Evolutionary conservation across 192 early-diverging fungal genomes (phyloP).

Genomic region (Gorgonomyces haynaldii): DNA sequence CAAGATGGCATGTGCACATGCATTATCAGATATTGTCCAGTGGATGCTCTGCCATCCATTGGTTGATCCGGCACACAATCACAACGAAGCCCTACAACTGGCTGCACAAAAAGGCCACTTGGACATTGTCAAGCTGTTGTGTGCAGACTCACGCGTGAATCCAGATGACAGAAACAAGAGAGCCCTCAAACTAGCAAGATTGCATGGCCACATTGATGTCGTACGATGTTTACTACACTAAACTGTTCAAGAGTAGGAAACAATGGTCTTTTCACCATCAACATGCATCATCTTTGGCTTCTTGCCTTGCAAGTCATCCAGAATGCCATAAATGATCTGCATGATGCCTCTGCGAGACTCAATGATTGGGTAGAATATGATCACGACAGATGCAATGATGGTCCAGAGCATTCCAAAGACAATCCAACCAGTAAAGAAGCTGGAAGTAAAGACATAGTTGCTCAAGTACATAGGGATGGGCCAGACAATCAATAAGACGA

Average conservation of each 20-base stretch:
- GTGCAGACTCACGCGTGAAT: constrained; percentile 11
- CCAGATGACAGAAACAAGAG: background rate
- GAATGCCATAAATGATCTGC: constrained; percentile 13
- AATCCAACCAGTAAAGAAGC: constrained; percentile 64
- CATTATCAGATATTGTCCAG: constrained; percentile 5
- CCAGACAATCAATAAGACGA: constrained; percentile 54
- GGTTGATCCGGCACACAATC: constrained; percentile 5
- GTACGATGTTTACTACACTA: background rate
- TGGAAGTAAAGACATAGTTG: constrained; percentile 47
- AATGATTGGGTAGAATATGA: constrained; percentile 46
- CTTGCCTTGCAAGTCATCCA: constrained; percentile 1
- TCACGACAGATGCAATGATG: constrained; percentile 34
- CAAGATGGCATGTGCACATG: constrained; percentile 6
- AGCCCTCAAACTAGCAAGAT: background rate
- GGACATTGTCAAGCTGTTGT: constrained; percentile 10
- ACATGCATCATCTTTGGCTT: no score
- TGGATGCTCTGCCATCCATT: constrained; percentile 3
- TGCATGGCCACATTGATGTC: background rate
- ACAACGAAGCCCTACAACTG: constrained; percentile 7
- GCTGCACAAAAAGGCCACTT: constrained; percentile 8
- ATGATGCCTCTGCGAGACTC: constrained; percentile 21
- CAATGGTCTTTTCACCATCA: no score
- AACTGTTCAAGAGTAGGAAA: no score
- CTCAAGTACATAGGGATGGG: constrained; percentile 57
- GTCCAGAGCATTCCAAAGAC: constrained; percentile 52